Base-by-base conservation (phyloP, 2,329 filamentous ascomycete species). In the Nannizzia gypsea region DNA sequence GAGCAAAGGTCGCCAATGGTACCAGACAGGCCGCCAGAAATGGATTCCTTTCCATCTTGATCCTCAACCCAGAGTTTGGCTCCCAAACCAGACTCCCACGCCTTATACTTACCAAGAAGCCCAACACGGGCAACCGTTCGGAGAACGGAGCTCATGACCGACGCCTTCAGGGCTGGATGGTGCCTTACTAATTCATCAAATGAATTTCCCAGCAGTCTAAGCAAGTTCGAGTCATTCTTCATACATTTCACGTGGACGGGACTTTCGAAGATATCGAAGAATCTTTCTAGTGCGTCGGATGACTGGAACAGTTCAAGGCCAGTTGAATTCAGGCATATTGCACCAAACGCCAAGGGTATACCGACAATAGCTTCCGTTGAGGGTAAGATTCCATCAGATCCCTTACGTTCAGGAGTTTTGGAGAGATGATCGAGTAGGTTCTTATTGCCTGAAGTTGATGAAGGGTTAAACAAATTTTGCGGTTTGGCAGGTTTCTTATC, bases 161-260 rank as follows among this genome's bases (percentile, higher is more conserved):
- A 81, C 8, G 82, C 81, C 65, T 91, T 89, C 50, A 99, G 76
- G 22, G 83, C 81, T 0, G 95, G 93, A 67, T 99, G 93, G 70
- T 99, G 93, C 44, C 93, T 85, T 58, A 92, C 88, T 61, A 99
- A 81, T 73, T 99, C 93, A 71, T 99, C 93, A 68, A 99, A 96
- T 44, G 86, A 88, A 26, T 82, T 83, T 9, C 93, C 93, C 56
- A 99, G 81, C 42, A 84, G 83, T 31, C 81, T 82, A 8, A 91
- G 82, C 61, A 95, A 79, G 38, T 86, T 84, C 3, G 81, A 77
- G 64, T 96, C 92, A 40, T 79, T 78, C 63, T 89, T 84, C 80
- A 99, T 85, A 64, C 86, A 87, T 66, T 88, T 89, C 61, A 99
- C 84, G 73, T 99, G 95, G 15, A 84, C 81, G 1, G 90, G 85